Base-by-base conservation (phyloP, 2,329 filamentous ascomycete species). In the Fusarium penzigii region DNA sequence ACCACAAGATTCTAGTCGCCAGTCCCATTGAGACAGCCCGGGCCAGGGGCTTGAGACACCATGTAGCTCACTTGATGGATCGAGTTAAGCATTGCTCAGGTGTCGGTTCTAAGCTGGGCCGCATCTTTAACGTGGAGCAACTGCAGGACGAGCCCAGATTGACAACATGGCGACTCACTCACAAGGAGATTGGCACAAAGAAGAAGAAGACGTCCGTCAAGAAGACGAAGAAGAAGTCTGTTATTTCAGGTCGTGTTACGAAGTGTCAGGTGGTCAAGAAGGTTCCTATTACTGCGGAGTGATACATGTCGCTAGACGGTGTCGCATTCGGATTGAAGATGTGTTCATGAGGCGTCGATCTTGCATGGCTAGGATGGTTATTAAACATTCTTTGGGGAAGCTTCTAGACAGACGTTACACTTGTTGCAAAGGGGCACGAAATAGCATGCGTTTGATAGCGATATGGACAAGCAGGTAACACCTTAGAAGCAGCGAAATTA, bases 51-150 rank as follows among this genome's bases (percentile, higher is more conserved):
- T 42, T 56, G 29, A 49, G 45, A 6, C 29, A 46, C 11, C 29
- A 39, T n/a, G 44, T 57, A 32, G 20, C 16, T n/a, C 25, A 49
- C 16, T 40, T 39, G 29, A 56, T 56, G 44, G 17, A 44, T 6
- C 45, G 49, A 17, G 14, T 45, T 6, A 20, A 49, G 17, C 17
- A 34, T 16, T 40, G 32, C 13, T 17, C 32, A 2, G 39, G 29
- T 17, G 32, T 29, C 6, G 46, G 41, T 13, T 36, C 36, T 9
- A 25, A 36, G 8, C 40, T 49, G 16, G n/a, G 16, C 3, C 20
- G 29, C 8, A n/a, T 34, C 13, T 56, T 57, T 20, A 2, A 42
- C 14, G 20, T 56, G 3, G 17, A 42, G 11, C 32, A 42, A 9
- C 29, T 41, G 29, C 42, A 39, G 44, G 20, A 42, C 16, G 44